A percentile compares a stretch with the other conserved stretches of the same genome.
These are phyloP conservation scores for Angomonas deanei DNA, from an alignment of 208 protist genomes.

Conservation along the genomic window DNA sequence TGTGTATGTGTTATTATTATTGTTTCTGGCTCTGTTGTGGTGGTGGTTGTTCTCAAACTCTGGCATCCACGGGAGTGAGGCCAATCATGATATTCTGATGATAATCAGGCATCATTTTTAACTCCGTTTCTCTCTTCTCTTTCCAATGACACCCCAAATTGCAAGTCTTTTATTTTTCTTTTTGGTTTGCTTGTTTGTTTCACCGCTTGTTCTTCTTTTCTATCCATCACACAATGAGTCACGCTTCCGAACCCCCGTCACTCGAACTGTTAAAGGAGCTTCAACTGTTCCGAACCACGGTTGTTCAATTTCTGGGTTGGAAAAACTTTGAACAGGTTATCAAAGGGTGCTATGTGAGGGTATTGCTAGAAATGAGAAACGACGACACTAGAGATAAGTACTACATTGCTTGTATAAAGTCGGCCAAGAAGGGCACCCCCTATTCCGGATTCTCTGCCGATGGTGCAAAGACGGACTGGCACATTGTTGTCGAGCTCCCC, in stretches of 20 bases:
- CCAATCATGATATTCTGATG: slow-evolving; percentile 3
- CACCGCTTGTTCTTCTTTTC: slow-evolving; percentile 10
- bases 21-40: no score
- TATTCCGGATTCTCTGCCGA: slow-evolving; percentile 89
- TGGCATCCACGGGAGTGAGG: no score
- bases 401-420: slow-evolving; percentile 86
- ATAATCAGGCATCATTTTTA: neutral
- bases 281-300: slow-evolving; percentile 82
- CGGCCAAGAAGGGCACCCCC: slow-evolving; percentile 53
- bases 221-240: slow-evolving; percentile 1
- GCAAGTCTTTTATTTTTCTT: slow-evolving; percentile 2
- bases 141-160: neutral
- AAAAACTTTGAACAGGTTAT: slow-evolving; percentile 83
- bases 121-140: slow-evolving; percentile 6
- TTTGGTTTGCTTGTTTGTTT: slow-evolving; percentile 10
- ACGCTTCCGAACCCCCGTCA: slow-evolving; percentile 36
- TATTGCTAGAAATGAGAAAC: slow-evolving; percentile 86
- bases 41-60: no score
- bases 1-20: no score
- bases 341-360: slow-evolving; percentile 83
- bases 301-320: slow-evolving; percentile 83
- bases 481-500: slow-evolving; percentile 89
- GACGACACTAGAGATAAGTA: slow-evolving; percentile 78
- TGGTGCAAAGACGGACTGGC: slow-evolving; percentile 74
- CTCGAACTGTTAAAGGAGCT: slow-evolving; percentile 69